Percentiles rank a stretch among this genome's conserved stretches.
Evolutionary conservation across 495 filamentous ascomycete genomes (phyloP).

Genomic region (Neurospora pannonica): DNA sequence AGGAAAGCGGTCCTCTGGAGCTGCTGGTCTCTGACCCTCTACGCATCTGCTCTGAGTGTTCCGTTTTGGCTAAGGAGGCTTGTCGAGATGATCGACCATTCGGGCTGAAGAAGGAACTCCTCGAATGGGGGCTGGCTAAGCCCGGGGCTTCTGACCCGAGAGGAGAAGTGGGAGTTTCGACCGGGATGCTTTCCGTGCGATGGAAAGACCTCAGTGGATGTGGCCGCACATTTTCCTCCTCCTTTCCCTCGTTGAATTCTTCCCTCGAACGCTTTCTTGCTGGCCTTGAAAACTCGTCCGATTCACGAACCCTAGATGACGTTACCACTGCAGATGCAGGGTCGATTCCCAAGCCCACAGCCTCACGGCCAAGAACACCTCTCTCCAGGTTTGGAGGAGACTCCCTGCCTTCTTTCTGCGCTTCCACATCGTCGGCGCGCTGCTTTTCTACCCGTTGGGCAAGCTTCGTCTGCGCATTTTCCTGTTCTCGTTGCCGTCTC

Average conservation of each 20-base stretch:
- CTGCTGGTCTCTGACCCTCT: slow-evolving; percentile 34
- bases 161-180: slow-evolving; percentile 1
- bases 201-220: slow-evolving; percentile 26
- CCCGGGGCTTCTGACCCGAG: slow-evolving; percentile 5
- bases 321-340: slow-evolving; percentile 36
- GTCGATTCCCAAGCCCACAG: slow-evolving; percentile 33
- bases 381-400: slow-evolving; percentile 45
- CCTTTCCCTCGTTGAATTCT: slow-evolving; percentile 2
- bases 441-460: slow-evolving; percentile 64
- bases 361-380: slow-evolving; percentile 44
- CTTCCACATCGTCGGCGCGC: slow-evolving; percentile 30
- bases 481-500: slow-evolving; percentile 61
- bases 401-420: slow-evolving; percentile 32
- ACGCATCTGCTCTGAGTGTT: slow-evolving; percentile 22
- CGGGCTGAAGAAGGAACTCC: slow-evolving; percentile 24
- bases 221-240: slow-evolving; percentile 3
- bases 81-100: slow-evolving; percentile 20
- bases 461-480: slow-evolving; percentile 58
- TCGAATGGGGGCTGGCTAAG: slow-evolving; percentile 13
- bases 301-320: slow-evolving; percentile 33
- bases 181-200: slow-evolving; percentile 23
- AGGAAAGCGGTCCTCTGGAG: slow-evolving; percentile 35
- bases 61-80: slow-evolving; percentile 21
- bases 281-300: slow-evolving; percentile 9
- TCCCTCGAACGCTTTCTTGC: slow-evolving; percentile 12